Base-by-base conservation (phyloP, 495 filamentous ascomycete species). In the Xylaria nigripes region DNA sequence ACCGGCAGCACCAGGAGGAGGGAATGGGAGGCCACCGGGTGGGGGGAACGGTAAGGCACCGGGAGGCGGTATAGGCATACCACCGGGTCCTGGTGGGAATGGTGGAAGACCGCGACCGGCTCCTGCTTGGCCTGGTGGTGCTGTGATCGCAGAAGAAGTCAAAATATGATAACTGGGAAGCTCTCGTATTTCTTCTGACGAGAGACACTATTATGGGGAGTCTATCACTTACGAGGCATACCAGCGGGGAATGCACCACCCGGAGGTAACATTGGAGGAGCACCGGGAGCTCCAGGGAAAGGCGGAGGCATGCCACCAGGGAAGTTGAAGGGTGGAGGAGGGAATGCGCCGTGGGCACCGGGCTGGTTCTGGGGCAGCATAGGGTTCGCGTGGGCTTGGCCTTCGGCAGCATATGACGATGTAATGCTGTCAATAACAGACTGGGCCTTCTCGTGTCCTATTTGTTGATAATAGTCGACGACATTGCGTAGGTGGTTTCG, bases 381-480 rank as follows among this genome's bases (percentile, higher is more conserved):
- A 36, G 89, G 90, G 68, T 94, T 95, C 25, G 83, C 79, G 60
- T 83, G 78, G 51, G 86, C 80, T 69, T 96, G 89, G 64, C 93
- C 93, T 68, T 93, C 93, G 57, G 89, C 90, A 42, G 85, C 86
- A 78, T 98, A 97, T 24, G 90, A 93, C 34, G 82, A 86, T 13
- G 93, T 97, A 71, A 98, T 98, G 50, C 84, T 89, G 75, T 98
- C 93, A 68, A 98, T 98, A 51, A 98, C 94, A 32, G 85, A 90
- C 70, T 98, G 93, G 24, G 94, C 92, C 72, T 97, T 95, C 72
- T 97, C 93, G 70, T 96, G 92, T 50, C 91, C 91, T 69, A 99
- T 96, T 76, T 96, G 90, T 74, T 96, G 90, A 72, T 99, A 99
- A 75, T 99, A 99, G 58, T 96, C 90, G 61, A 96, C 82, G 12